A percentile compares a stretch with the other conserved stretches of the same genome.
Conservation (phyloP, 306 rosid genomes). For the Amphicarpaea edgeworthii region DNA sequence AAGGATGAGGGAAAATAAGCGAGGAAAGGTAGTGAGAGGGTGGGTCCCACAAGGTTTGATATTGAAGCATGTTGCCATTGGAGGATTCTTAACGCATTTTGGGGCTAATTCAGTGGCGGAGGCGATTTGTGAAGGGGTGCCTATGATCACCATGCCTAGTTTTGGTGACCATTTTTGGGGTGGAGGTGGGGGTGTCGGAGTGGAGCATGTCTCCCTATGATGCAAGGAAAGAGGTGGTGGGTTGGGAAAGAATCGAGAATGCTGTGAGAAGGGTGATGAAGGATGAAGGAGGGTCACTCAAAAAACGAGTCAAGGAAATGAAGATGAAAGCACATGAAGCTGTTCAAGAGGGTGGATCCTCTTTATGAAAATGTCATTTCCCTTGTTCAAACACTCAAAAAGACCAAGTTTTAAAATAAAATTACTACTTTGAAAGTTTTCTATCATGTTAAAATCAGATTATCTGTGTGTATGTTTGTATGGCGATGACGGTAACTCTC, state of each 20-base stretch:
- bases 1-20: background rate
- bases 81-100: conserved; percentile 37
- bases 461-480: no score
- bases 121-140: conserved; percentile 16
- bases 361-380: background rate
- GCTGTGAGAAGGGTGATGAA: no score
- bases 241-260: no score
- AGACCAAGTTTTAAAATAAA: background rate
- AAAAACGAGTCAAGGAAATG: background rate
- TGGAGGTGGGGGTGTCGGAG: no score
- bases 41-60: conserved; percentile 45
- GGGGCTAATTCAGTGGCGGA: conserved; percentile 30
- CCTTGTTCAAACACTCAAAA: conserved; percentile 18
- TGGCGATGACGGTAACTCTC: no score
- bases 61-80: conserved; percentile 33
- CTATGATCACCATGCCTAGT: conserved; percentile 38
- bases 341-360: conserved; percentile 46
- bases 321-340: conserved; percentile 41
- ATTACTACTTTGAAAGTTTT: no score
- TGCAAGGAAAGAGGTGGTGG: no score
- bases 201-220: no score
- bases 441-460: no score
- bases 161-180: conserved; percentile 19
- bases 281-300: no score
- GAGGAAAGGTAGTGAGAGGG: conserved; percentile 4